Conservation (phyloP, 495 filamentous ascomycete genomes). For the Hypoxylon cercidicola region DNA sequence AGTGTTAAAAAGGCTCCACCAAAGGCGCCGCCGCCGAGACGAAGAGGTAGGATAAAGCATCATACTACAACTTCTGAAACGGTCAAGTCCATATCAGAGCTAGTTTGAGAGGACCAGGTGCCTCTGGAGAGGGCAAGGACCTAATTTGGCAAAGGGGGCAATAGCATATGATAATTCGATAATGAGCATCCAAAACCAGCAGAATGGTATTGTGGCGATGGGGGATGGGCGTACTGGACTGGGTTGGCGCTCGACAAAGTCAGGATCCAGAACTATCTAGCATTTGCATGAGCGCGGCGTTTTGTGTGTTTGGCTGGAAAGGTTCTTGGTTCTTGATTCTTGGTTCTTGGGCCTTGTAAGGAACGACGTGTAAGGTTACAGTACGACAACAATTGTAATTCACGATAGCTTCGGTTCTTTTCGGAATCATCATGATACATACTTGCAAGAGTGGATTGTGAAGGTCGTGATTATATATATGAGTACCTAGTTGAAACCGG, state of each 20-base stretch:
- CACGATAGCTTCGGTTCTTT: background rate
- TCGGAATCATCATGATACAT: background rate
- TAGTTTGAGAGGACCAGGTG: conserved; percentile 15
- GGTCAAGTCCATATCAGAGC: conserved; percentile 37
- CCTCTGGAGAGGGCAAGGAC: conserved; percentile 3
- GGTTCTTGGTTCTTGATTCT: background rate
- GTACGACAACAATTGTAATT: conserved; percentile 1
- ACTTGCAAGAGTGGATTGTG: no score
- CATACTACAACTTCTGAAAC: conserved; percentile 32
- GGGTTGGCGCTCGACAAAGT: conserved; percentile 21
- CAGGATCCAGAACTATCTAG: conserved; percentile 22
- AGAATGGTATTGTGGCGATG: conserved; percentile 1
- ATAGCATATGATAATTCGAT: background rate
- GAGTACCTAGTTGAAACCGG: no score
- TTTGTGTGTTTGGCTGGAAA: background rate
- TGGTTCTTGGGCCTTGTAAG: conserved; percentile 8
- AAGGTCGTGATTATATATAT: no score
- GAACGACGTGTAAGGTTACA: background rate
- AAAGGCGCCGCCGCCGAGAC: conserved; percentile 63
- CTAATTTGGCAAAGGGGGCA: conserved; percentile 2
- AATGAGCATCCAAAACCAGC: no score
- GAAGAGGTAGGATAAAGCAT: conserved; percentile 56
- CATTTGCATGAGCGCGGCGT: conserved; percentile 47
- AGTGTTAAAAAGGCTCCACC: conserved; percentile 62
- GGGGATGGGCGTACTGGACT: conserved; percentile 26